Percentiles rank a stretch among this genome's conserved stretches.
Evolutionary conservation across 148 eudicot species (phyloP).

Genomic region (Vaccinium darrowii): DNA sequence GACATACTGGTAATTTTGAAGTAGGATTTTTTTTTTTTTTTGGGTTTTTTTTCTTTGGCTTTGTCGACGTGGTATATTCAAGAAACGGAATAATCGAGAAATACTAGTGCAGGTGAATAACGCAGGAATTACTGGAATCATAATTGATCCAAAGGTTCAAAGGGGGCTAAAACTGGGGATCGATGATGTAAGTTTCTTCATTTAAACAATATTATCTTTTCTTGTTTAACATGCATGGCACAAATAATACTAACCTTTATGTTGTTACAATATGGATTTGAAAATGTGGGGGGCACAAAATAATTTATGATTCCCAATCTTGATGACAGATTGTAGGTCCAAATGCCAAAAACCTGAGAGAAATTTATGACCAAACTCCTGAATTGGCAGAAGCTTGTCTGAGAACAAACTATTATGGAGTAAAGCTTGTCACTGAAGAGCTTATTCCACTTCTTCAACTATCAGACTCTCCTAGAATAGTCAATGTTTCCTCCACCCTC

Average conservation of each 20-base stretch:
- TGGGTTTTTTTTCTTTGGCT: too few relatives aligned
- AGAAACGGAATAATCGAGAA: not conserved
- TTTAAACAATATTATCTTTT: not conserved
- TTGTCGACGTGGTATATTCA: too few relatives aligned
- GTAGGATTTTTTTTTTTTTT: not conserved
- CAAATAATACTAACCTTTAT: not conserved
- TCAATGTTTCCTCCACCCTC: slow-evolving; percentile 32
- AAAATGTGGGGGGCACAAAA: not conserved
- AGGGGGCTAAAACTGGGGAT: not conserved
- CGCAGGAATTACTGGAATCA: slow-evolving; percentile 9
- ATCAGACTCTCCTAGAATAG: slow-evolving; percentile 41
- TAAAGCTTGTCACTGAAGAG: slow-evolving; percentile 27
- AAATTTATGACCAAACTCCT: slow-evolving; percentile 1
- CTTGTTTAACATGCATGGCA: not conserved
- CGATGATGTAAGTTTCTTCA: not conserved
- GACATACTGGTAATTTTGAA: slow-evolving; percentile 22
- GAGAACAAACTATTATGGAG: slow-evolving; percentile 46
- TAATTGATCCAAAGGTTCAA: not conserved
- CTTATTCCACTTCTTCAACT: slow-evolving; percentile 43
- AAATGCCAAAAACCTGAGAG: not conserved
- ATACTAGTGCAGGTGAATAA: slow-evolving; percentile 19
- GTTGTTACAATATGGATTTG: not conserved
- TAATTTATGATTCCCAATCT: not conserved
- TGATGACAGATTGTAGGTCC: not conserved
- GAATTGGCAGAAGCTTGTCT: slow-evolving; percentile 38